Base-by-base conservation (phyloP, 2,329 filamentous ascomycete species). In the Mycosphaerella arachidis region DNA sequence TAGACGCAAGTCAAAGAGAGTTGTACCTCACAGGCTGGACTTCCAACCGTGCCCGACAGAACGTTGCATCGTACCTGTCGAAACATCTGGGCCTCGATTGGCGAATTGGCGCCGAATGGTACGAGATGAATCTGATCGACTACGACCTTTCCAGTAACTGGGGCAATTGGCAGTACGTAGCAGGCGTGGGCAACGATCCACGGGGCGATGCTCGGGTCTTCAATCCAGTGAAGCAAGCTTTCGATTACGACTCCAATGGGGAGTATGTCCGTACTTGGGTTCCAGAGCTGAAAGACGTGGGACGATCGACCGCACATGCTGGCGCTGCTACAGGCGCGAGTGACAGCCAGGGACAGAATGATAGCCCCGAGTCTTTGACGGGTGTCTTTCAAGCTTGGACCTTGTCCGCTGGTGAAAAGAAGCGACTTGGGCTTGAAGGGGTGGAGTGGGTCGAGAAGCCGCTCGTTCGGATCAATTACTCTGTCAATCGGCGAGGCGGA, bases 101-200 rank as follows among this genome's bases (percentile, higher is more conserved):
- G 90, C 83, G 89, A 0, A 81, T 90, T 13, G 90, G 90, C 0
- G 90, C 89, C 0, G 90, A 92, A 71, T 93, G 88, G 88, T 93
- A 92, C 69, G 90, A 93, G 71, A 84, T 82, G 70, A 77, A 89
- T 69, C 79, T 92, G 3, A 79, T 87, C 31, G 90, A 94, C 71
- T 91, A 92, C 70, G 90, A 93, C 66, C 81, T 89, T 0, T 85
- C 83, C 13, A 88, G 82, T 60, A 92, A 92, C 66, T 93, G 89
- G 89, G 63, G 63, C 18, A 66, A 66, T 45, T 92, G 89, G 90
- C 89, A 92, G 72, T 93, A 93, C 62, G 84, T 90, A 0, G 82
- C 89, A 0, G 90, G 90, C 0, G 88, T 93, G 0, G 90, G 90
- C 7, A 92, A 92, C 64, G 89, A 93, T 66, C 90, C 89, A 0